Base-by-base conservation (phyloP, 139 green algal species). In the Closterium sp. region DNA sequence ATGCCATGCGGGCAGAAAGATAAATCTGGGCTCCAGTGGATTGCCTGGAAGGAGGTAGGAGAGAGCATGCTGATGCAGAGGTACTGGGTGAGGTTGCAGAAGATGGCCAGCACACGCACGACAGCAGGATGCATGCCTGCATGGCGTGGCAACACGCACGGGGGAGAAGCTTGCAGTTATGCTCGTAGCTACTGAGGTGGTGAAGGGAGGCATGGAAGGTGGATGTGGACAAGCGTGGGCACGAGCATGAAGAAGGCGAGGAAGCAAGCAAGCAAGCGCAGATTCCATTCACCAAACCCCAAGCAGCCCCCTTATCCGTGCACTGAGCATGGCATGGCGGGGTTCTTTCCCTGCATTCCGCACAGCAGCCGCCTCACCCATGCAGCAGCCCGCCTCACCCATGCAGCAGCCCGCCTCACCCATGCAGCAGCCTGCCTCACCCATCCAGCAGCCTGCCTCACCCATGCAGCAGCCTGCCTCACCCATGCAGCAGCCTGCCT, bases 11-110 rank as follows among this genome's bases (percentile, higher is more conserved):
- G 25, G 16, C 55, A 76, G 55, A 76, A n/a, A 2, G 55, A 76
- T 7, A 76, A 28, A n/a, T n/a, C n/a, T n/a, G n/a, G n/a, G n/a
- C n/a, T n/a, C n/a, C n/a, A n/a, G 55, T 6, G 55, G 55, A 76
- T 28, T 76, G 55, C 97, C 96, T 99, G 97, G 93, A 98, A 99
- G 2, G 96, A 97, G 43, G 98, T 96, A 0, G 97, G 97, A 25
- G 94, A 96, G 95, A 99, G 98, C 28, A 96, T 94, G 76, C 97
- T 97, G 35, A 99, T 94, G 95, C 97, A 98, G 94, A 97, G 95
- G 94, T 98, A 99, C 95, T 98, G 97, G 23, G 87, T 95, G 43
- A 99, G 94, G 94, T 99, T 99, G 91, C 98, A 97, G 21, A 96
- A 90, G 89, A 91, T 96, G 5, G 97, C 96, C 38, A 97, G 94